Base-by-base conservation (phyloP, 306 rosid species). In the Quercus glauca region DNA sequence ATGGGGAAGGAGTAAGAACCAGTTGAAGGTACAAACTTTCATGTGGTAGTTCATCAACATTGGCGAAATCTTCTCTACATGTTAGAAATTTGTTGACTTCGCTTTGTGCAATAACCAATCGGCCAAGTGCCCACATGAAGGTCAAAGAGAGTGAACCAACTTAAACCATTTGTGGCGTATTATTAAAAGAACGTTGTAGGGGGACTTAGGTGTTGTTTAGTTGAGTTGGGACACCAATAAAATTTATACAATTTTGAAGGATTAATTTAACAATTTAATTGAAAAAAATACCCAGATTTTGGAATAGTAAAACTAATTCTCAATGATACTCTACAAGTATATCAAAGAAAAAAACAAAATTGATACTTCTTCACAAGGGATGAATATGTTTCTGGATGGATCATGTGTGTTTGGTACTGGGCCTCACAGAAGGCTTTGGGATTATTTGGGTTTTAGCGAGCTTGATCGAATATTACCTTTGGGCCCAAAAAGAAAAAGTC, bases 11-110 rank as follows among this genome's bases (percentile, higher is more conserved):
- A 71, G 68, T 49, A 49, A 12, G 53, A 10, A 35, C 55, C 25
- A 56, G 80, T 76, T 73, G 85, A 55, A 43, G 56, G 9, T 35
- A 57, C 35, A 55, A 43, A 59, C 72, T 86, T 89, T 79, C 80
- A 73, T 52, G 76, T 13, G 91, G 92, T 94, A 69, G 99, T 84
- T 90, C 80, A 94, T 87, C 97, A 88, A 78, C 75, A 85, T 57
- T 33, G 81, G 18, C 57, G 76, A 69, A 53, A 73, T 79, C 73
- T 86, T 88, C 87, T 78, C 70, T 49, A 59, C 75, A 41, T 29
- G 58, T 64, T 65, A 14, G 31, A 78, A 25, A 73, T 51, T 71
- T 77, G 57, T 57, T 83, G 81, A 58, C 63, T 33, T 86, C 12
- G 79, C 84, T 75, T 76, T 4, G 45, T 74, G 70, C 55, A 74